Conservation (phyloP, 352 stramenopile species). For the Pythium graminicola region DNA sequence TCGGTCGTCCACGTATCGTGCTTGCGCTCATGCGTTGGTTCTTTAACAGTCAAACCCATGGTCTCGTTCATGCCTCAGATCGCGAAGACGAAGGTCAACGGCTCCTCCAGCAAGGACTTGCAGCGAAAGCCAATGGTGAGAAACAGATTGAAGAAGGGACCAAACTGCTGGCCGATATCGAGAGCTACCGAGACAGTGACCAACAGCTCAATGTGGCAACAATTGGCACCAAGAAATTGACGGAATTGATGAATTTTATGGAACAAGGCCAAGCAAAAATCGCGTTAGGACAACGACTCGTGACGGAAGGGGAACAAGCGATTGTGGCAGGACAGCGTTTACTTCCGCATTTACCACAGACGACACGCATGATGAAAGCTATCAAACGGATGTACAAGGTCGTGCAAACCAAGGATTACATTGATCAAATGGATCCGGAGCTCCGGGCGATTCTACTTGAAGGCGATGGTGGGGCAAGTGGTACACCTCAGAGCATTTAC, state of each 20-base stretch:
- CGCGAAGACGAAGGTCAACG: slow-evolving; percentile 59
- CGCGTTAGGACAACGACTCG: slow-evolving; percentile 17
- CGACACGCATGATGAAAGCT: slow-evolving; percentile 29
- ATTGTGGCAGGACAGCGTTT: slow-evolving; percentile 23
- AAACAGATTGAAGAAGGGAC: slow-evolving; percentile 41
- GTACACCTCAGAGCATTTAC: slow-evolving; percentile 21
- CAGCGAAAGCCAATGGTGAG: slow-evolving; percentile 44
- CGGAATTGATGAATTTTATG: slow-evolving; percentile 30
- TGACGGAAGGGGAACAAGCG: slow-evolving; percentile 24
- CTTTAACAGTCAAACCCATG: slow-evolving; percentile 59
- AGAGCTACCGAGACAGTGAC: slow-evolving; percentile 24
- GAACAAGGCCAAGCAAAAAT: slow-evolving; percentile 28
- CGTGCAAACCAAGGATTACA: slow-evolving; percentile 38
- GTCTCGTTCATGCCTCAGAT: slow-evolving; percentile 51
- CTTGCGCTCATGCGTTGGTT: slow-evolving; percentile 62
- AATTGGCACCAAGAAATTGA: slow-evolving; percentile 27
- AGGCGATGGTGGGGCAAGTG: slow-evolving; percentile 7
- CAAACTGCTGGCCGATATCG: slow-evolving; percentile 21
- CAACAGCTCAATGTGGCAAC: slow-evolving; percentile 30
- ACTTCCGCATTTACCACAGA: slow-evolving; percentile 32
- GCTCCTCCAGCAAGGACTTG: slow-evolving; percentile 54
- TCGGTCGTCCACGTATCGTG: slow-evolving; percentile 42
- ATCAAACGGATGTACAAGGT: slow-evolving; percentile 34
- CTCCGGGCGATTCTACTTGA: slow-evolving; percentile 27
- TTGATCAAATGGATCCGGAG: slow-evolving; percentile 33